Evolutionary conservation across 441 rosid species (phyloP).

Genomic region (Adansonia grandidieri): DNA sequence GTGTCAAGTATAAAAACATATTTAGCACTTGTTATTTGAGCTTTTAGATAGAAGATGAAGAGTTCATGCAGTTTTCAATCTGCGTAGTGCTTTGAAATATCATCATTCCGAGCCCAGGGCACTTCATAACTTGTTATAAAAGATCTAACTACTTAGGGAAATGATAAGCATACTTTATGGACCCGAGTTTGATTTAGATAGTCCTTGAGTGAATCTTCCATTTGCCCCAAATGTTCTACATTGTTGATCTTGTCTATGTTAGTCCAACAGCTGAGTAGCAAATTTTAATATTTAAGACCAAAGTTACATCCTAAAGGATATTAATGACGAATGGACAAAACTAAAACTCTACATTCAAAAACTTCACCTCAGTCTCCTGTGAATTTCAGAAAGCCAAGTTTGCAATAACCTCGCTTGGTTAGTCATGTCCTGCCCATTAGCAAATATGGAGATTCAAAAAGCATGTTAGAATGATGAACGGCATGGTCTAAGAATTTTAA

Average conservation of each 20-base stretch:
- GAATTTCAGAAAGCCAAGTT: constrained; percentile 57
- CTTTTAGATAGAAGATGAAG: background rate
- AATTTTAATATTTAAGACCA: constrained; percentile 12
- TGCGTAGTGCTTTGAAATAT: background rate
- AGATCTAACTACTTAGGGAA: background rate
- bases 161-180: constrained; percentile 53
- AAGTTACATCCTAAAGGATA: background rate
- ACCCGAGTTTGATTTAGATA: constrained; percentile 54
- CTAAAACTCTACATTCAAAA: constrained; percentile 1
- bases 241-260: constrained; percentile 51
- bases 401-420: constrained; percentile 57
- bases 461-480: constrained; percentile 24
- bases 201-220: constrained; percentile 66
- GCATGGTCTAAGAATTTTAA: background rate
- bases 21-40: background rate
- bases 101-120: background rate
- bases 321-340: background rate
- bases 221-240: constrained; percentile 57
- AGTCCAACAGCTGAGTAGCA: constrained; percentile 60
- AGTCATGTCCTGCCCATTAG: constrained; percentile 51
- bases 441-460: constrained; percentile 20
- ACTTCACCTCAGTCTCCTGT: constrained; percentile 66
- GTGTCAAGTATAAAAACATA: background rate
- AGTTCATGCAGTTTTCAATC: background rate
- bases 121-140: background rate